Evolutionary conservation across 805 yeast species (phyloP).

Genomic region (Candida silvatica): DNA sequence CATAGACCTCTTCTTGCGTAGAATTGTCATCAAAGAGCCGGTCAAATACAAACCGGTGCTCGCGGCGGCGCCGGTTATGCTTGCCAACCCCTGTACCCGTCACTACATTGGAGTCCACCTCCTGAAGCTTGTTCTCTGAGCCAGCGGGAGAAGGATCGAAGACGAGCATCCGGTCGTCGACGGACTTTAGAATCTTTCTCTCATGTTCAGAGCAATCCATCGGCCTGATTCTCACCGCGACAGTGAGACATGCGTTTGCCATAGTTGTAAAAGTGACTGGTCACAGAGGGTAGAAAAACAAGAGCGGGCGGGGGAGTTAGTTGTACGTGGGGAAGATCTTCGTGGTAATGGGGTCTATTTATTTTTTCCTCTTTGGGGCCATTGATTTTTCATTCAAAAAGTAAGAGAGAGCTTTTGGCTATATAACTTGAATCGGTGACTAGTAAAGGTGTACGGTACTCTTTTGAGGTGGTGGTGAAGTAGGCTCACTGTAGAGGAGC

Average conservation of each 20-base stretch:
- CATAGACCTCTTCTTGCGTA: slow-evolving; percentile 60
- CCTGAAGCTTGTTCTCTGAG: slow-evolving; percentile 5
- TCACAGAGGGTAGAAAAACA: too few species aligned
- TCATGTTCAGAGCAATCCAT: slow-evolving; percentile 46
- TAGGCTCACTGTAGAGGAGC: slow-evolving; percentile 48
- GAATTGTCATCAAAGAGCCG: slow-evolving; percentile 59
- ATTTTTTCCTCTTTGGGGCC: too few species aligned
- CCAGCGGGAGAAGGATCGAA: slow-evolving; percentile 53
- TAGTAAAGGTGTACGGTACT: too few species aligned
- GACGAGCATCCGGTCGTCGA: slow-evolving; percentile 77
- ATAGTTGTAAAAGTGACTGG: too few species aligned
- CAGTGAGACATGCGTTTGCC: slow-evolving; percentile 57
- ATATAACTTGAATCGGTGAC: too few species aligned
- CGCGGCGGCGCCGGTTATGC: slow-evolving; percentile 44
- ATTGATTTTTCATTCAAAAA: too few species aligned
- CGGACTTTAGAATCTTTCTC: slow-evolving; percentile 66
- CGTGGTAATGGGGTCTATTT: too few species aligned
- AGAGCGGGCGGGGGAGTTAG: too few species aligned
- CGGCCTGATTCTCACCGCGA: slow-evolving; percentile 79
- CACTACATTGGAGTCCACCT: slow-evolving; percentile 1
- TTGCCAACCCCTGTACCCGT: slow-evolving; percentile 12
- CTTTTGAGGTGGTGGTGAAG: too few species aligned
- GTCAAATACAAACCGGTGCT: slow-evolving; percentile 79
- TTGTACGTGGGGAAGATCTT: too few species aligned
- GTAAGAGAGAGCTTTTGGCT: too few species aligned